Evolutionary conservation across 305 asterid species (phyloP).

Genomic region (Solanum hybrid): DNA sequence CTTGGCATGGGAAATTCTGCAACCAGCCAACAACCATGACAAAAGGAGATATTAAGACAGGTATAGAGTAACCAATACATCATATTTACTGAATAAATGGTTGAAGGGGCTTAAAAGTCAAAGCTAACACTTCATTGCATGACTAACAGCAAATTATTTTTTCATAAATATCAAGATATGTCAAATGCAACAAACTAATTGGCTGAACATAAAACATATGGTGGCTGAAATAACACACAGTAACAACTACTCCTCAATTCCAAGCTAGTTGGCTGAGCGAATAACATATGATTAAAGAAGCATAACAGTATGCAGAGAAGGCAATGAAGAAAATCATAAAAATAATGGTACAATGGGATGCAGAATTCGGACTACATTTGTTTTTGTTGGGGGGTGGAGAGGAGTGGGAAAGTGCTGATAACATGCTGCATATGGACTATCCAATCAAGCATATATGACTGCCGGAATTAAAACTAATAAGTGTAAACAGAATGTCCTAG

Average conservation of each 20-base stretch:
- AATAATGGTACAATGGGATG: not conserved
- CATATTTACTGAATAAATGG: not conserved
- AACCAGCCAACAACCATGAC: constrained; percentile 21
- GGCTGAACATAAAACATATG: not conserved
- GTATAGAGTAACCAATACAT: not conserved
- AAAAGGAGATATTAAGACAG: not conserved
- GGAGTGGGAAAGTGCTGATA: not conserved
- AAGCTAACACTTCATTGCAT: not conserved
- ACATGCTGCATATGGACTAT: not conserved
- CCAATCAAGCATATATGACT: not conserved
- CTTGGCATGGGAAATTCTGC: constrained; percentile 98
- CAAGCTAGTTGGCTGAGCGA: not conserved
- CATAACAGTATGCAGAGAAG: not conserved
- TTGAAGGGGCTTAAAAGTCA: not conserved
- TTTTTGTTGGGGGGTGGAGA: not conserved
- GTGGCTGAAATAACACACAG: not conserved
- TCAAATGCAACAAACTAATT: not conserved
- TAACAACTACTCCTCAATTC: not conserved
- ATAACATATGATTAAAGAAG: not conserved
- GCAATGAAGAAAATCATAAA: not conserved
- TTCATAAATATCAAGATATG: not conserved
- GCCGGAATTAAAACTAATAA: not conserved
- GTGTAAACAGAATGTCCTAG: not conserved
- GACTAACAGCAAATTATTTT: not conserved
- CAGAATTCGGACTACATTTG: not conserved